phyloP scores from a whole-genome alignment of 345 rosid species.

The Kernera saxatilis region DNA sequence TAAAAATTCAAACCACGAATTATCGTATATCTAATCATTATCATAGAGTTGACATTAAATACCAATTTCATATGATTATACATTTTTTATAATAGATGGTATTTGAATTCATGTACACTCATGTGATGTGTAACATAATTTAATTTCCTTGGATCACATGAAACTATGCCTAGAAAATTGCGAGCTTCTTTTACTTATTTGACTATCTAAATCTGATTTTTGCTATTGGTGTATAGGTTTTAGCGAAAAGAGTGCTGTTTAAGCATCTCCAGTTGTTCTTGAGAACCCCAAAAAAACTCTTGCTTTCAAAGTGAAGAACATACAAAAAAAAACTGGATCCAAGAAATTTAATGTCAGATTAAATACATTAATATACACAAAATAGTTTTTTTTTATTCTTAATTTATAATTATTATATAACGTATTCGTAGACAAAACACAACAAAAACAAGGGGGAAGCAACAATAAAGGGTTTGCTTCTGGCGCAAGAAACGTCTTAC shows the following conservation, averaged over 20 bases:
- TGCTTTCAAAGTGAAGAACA: constrained; percentile 14
- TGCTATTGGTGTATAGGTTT: not conserved
- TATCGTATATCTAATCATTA: not conserved
- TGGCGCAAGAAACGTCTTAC: constrained; percentile 18
- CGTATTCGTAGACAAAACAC: not conserved
- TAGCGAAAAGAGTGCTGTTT: not conserved
- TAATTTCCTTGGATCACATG: constrained; percentile 19
- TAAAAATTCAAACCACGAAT: not conserved
- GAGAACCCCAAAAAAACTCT: not conserved
- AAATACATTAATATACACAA: not conserved
- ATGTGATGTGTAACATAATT: constrained; percentile 19
- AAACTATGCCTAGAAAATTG: constrained; percentile 19
- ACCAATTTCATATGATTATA: not conserved
- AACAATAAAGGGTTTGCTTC: constrained; percentile 1
- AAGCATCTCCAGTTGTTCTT: constrained; percentile 21
- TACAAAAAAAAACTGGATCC: constrained; percentile 8
- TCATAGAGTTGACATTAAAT: constrained; percentile 23
- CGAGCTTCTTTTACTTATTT: not conserved
- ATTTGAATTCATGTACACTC: constrained; percentile 16
- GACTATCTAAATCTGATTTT: not conserved
- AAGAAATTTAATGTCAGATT: constrained; percentile 12
- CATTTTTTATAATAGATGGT: not conserved
- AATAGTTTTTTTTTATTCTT: not conserved
- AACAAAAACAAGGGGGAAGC: not conserved
- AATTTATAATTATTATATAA: not conserved